Evolutionary conservation across 768 basidiomycete species (phyloP).

Genomic region (Xerocomus potaroensis): DNA sequence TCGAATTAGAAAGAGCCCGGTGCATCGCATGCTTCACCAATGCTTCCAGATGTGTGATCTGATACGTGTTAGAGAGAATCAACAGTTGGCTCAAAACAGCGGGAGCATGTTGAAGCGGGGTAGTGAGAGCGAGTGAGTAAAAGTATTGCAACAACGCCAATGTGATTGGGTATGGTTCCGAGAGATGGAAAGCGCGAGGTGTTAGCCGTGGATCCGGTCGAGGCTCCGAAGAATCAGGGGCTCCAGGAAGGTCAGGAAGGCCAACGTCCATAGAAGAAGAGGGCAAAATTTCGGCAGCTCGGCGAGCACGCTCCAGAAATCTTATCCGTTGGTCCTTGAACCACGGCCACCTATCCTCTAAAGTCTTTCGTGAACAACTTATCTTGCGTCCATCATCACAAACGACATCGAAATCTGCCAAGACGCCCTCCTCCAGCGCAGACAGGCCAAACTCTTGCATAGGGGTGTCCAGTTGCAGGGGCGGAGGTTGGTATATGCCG

Average conservation of each 20-base stretch:
- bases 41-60: slow-evolving; percentile 65
- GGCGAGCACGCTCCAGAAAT: slow-evolving; percentile 55
- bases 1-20: slow-evolving; percentile 74
- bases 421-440: slow-evolving; percentile 71
- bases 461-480: slow-evolving; percentile 55
- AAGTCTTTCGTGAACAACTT: slow-evolving; percentile 73
- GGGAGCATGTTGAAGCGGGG: slow-evolving; percentile 87
- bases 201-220: slow-evolving; percentile 77
- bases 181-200: slow-evolving; percentile 72
- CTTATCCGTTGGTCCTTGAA: slow-evolving; percentile 68
- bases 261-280: slow-evolving; percentile 57
- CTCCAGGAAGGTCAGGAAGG: slow-evolving; percentile 58
- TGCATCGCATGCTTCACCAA: slow-evolving; percentile 96
- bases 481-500: slow-evolving; percentile 90
- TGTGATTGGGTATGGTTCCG: slow-evolving; percentile 86
- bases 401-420: slow-evolving; percentile 90
- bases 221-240: slow-evolving; percentile 42
- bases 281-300: slow-evolving; percentile 56
- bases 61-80: slow-evolving; percentile 79
- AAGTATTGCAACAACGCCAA: slow-evolving; percentile 92
- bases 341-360: slow-evolving; percentile 95
- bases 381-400: slow-evolving; percentile 88
- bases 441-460: slow-evolving; percentile 85
- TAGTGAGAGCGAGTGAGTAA: slow-evolving; percentile 81
- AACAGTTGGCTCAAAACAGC: slow-evolving; percentile 86